Percentiles rank a stretch among this genome's conserved stretches.
phyloP scores from a whole-genome alignment of 202 grass and related monocot species.

The Bolboschoenoplectus hybrid region DNA sequence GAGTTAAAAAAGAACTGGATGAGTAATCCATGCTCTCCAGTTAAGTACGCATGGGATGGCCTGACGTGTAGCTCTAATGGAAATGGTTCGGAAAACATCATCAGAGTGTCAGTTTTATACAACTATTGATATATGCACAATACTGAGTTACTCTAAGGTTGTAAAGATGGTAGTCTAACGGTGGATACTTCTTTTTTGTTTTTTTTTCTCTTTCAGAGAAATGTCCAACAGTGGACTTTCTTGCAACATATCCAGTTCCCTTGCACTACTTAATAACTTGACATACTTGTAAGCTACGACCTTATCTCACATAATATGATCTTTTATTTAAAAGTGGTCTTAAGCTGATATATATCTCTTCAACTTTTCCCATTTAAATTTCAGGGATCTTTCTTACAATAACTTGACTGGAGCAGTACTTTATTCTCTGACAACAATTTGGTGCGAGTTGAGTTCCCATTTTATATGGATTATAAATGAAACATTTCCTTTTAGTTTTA shows the following conservation, averaged over 20 bases:
- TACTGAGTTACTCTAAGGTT: not conserved
- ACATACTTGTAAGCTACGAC: conserved; percentile 13
- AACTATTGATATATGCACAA: not conserved
- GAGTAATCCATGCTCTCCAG: conserved; percentile 65
- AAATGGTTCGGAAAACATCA: conserved; percentile 6
- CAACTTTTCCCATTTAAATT: not conserved
- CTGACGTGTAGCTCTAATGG: conserved; percentile 24
- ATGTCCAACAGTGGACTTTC: not conserved
- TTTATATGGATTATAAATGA: not conserved
- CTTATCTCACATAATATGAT: not conserved
- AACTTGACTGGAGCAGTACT: conserved; percentile 33
- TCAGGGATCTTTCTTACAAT: conserved; percentile 38
- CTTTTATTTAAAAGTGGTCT: not conserved
- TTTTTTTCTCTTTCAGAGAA: conserved; percentile 21
- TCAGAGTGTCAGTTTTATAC: conserved; percentile 22
- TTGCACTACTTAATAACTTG: not conserved
- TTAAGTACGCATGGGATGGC: conserved; percentile 44
- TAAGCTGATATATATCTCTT: not conserved
- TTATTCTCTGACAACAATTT: conserved; percentile 21
- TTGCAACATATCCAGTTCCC: not conserved
- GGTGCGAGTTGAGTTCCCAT: not conserved
- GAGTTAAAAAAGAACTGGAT: conserved; percentile 59
- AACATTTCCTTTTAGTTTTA: not conserved
- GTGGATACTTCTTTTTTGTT: not conserved
- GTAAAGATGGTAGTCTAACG: not conserved